Base-by-base conservation (phyloP, 495 filamentous ascomycete genomes). In the Chaetomidium leptoderma region DNA sequence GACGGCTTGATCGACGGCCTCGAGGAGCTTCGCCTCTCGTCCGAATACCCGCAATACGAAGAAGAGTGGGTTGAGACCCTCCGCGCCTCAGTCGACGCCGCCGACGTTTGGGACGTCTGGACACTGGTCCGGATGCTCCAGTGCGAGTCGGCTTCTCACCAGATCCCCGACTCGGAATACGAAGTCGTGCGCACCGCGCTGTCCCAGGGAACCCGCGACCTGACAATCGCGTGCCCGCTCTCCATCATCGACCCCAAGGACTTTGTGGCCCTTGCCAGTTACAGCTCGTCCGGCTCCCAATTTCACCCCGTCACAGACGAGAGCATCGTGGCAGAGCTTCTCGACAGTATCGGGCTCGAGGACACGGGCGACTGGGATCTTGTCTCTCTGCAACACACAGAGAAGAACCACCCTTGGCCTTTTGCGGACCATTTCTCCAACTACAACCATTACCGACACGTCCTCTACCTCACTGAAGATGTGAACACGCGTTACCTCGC, bases 381-480 rank as follows among this genome's bases (percentile, higher is more conserved):
- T 4, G 44, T 30, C 24, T 27, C 11, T 7, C 44, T 47, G 24
- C 13, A 17, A 6, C 13, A 16, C 11, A 47, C 13, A 7, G 5
- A 47, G 26, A 9, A 47, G 13, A 13, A 7, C 40, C 11, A 14
- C 2, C 1, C 19, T n/a, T n/a, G n/a, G n/a, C n/a, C n/a, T 0
- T 44, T 44, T 8, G 1, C 21, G 19, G 44, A 30, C 16, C 26
- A 27, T 16, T 3, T 47, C 14, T 17, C 16, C 24, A 17, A 29
- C 23, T n/a, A n/a, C 11, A 26, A n/a, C 21, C 47, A 53, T 7
- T 17, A 24, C n/a, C 32, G 37, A 1, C 47, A 58, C 24, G 23
- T 7, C 10, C n/a, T 58, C 23, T 58, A 58, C 56, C 2, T 23
- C 26, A 44, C 56, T 7, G 49, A 58, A 13, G 48, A 58, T n/a